Evolutionary conservation across 805 yeast species (phyloP), one percentile per base, ranked within the genome.

Genomic region (Metschnikowia lochheadii): DNA sequence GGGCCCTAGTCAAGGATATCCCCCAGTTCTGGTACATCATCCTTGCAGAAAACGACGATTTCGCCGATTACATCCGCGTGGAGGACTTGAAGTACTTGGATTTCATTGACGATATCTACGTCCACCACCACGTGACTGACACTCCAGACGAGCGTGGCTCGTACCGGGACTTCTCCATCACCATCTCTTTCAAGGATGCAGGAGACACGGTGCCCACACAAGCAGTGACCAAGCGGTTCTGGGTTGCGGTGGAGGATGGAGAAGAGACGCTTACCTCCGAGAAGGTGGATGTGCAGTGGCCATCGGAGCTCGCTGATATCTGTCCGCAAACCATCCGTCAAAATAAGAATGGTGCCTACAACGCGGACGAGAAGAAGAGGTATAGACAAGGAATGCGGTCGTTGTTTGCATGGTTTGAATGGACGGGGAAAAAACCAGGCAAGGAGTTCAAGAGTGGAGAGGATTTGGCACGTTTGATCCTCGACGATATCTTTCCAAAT

Each of bases 1-100:
- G 87, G 21, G 70, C 60, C 6, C 67, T 78, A n/a, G 72, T 84
- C 14, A 49, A 58, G 4, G 64, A 73, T 3, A 79, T 90, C 40
- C 89, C 91, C 1, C 80, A 80, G 55, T 90, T 92, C 66, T 92
- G 98, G 98, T 85, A 87, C 60, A 79, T 85, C 48, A 96, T 87
- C 0, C 68, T 92, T 10, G 89, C 91, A 2, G 89, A 87, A 62
- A 86, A 86, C 60, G 85, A 87, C 46, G 96, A 88, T 56, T 87
- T 92, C 63, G 85, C 87, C 14, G 96, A 90, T 55, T 89, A 80
- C 64, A 72, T 91, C 17, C 77, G 82, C 31, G 81, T 85, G 1
- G 87, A 85, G 36, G 97, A 91, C 66, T 81, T 84, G 69, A 84
- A 84, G 63, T 85, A 79, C 58, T 64, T 90, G 44, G 97, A 90